Conservation (phyloP, 139 green algal species). For the Chlorella sp. region DNA sequence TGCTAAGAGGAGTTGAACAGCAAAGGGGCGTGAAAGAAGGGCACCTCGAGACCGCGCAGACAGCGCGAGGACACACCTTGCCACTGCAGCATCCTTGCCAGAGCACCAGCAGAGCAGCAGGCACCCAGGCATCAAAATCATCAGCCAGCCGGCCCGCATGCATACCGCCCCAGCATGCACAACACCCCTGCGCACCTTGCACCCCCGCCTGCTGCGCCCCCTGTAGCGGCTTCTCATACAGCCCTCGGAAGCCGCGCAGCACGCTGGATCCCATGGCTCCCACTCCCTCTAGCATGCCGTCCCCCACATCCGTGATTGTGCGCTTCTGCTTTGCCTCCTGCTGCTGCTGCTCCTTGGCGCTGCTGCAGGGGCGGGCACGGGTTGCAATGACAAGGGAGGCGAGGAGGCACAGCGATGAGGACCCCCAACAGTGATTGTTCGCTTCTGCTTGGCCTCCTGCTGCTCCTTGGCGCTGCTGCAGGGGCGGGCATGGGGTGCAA, state of each 20-base stretch:
- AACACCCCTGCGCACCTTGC: conserved; percentile 42
- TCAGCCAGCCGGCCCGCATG: background rate
- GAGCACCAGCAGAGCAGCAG: background rate
- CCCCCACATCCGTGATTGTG: conserved; percentile 59
- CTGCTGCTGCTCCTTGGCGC: background rate
- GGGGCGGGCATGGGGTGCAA: background rate
- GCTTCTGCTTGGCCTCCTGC: conserved; percentile 32
- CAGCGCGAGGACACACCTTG: no score
- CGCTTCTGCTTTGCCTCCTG: conserved; percentile 38
- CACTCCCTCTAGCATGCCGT: conserved; percentile 82
- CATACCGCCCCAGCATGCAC: background rate
- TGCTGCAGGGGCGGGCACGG: background rate
- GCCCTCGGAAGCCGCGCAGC: conserved; percentile 76
- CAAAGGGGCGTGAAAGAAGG: no score
- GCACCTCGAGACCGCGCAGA: no score
- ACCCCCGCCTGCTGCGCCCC: conserved; percentile 78
- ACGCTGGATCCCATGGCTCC: conserved; percentile 75
- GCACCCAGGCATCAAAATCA: background rate
- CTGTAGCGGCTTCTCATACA: conserved; percentile 87
- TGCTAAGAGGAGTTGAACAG: no score
- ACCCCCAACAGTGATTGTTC: conserved; percentile 29
- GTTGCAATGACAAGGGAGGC: background rate
- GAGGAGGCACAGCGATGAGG: background rate
- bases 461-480: background rate
- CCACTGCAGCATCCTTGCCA: no score